Evolutionary conservation across 2,329 filamentous ascomycete genomes (phyloP).

Genomic region (Dothiorella sarmentorum): DNA sequence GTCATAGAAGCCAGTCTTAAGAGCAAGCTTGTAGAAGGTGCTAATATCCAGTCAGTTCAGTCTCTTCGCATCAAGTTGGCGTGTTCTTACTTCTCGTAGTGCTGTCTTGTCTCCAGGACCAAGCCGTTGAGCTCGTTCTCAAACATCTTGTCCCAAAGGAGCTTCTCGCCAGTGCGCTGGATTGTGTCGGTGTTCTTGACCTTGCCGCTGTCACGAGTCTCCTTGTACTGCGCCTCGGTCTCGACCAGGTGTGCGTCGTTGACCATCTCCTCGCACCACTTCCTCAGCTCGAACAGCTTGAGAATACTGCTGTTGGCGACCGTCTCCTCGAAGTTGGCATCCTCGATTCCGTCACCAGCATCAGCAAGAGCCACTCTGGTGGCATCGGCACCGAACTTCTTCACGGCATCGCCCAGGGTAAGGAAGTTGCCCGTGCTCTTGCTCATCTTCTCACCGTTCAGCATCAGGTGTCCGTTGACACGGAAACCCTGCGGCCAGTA

Average conservation of each 20-base stretch:
- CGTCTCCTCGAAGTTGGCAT: constrained; percentile 95
- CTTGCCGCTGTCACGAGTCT: constrained; percentile 41
- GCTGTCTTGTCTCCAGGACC: constrained; percentile 71
- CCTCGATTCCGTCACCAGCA: constrained; percentile 87
- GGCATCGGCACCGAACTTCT: constrained; percentile 94
- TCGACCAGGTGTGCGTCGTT: constrained; percentile 55
- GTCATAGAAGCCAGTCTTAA: constrained; percentile 73
- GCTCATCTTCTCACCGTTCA: constrained; percentile 98
- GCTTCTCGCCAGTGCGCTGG: constrained; percentile 64
- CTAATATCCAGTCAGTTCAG: no score
- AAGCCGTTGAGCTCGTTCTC: constrained; percentile 87
- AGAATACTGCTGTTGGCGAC: constrained; percentile 91
- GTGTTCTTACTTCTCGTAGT: constrained; percentile 65
- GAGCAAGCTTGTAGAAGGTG: constrained; percentile 40
- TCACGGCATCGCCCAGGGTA: constrained; percentile 77
- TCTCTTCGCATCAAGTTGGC: no score
- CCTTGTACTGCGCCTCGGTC: constrained; percentile 41
- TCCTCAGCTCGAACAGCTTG: constrained; percentile 74
- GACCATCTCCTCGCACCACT: constrained; percentile 87
- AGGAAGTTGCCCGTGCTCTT: constrained; percentile 98
- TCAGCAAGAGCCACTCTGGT: constrained; percentile 88
- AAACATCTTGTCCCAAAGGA: constrained; percentile 85
- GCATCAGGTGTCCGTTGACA: constrained; percentile 85
- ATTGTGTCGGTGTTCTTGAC: constrained; percentile 53
- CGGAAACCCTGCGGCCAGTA: constrained; percentile 87